Evolutionary conservation across 2,329 filamentous ascomycete genomes (phyloP).

Genomic region (Alternaria sp.): DNA sequence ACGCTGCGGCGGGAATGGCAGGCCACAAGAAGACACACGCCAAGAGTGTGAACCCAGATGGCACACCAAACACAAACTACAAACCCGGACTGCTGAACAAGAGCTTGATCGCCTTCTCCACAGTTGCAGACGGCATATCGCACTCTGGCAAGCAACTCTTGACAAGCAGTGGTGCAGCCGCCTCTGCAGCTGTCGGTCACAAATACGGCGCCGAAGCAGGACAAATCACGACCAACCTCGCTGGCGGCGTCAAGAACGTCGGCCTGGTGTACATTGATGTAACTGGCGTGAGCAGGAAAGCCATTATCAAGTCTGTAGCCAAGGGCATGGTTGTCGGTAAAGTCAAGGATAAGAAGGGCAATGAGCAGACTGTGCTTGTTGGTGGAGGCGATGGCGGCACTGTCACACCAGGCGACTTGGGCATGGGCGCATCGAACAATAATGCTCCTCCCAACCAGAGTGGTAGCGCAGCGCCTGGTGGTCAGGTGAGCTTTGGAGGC

Average conservation of each 20-base stretch:
- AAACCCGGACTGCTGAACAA: conserved; percentile 96
- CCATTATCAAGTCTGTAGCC: conserved; percentile 92
- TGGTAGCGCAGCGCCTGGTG: conserved; percentile 33
- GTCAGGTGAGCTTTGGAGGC: conserved; percentile 48
- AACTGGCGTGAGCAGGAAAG: conserved; percentile 86
- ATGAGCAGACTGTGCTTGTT: conserved; percentile 71
- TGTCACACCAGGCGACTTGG: conserved; percentile 52
- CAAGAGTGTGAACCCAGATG: conserved; percentile 74
- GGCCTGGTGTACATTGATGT: conserved; percentile 98
- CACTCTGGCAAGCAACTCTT: conserved; percentile 84
- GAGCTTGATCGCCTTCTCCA: conserved; percentile 94
- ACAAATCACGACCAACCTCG: conserved; percentile 75
- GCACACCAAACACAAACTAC: conserved; percentile 70
- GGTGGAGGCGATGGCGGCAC: conserved; percentile 69
- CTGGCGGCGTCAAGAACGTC: conserved; percentile 92
- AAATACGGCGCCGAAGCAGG: conserved; percentile 88
- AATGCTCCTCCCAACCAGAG: conserved; percentile 36
- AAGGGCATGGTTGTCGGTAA: conserved; percentile 92
- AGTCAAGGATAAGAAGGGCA: conserved; percentile 77
- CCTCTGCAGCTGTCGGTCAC: conserved; percentile 87
- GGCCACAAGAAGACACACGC: conserved; percentile 67
- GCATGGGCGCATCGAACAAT: conserved; percentile 43
- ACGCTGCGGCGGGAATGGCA: conserved; percentile 79
- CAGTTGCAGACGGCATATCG: conserved; percentile 91
- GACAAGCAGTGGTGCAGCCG: conserved; percentile 76